Base-by-base conservation (phyloP, 805 yeast genomes). In the Schwanniomyces polymorphus region DNA sequence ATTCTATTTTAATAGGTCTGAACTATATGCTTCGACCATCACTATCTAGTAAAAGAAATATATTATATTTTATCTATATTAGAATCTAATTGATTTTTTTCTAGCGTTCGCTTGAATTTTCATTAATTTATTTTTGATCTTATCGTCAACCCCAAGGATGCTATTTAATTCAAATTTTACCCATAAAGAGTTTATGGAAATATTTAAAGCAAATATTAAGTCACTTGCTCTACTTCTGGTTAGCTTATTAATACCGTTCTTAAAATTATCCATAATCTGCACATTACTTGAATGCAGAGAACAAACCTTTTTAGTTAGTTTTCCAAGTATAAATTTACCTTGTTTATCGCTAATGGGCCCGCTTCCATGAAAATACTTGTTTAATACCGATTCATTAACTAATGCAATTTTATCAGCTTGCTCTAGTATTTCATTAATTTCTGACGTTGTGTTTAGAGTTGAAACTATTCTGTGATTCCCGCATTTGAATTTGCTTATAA, bases 141-240 rank as follows among this genome's bases (percentile, higher is more conserved):
- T 9, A 18, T 54, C 53, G 45, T 54, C 54, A 7, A 61, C 55
- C 1, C 74, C 73, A 9, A 67, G 31, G 41, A 67, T 21, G 16
- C 47, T 53, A 27, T 58, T 60, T 9, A 71, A 49, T 41, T 68
- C 70, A 70, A 72, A 67, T 31, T 51, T 53, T 5, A 68, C 56
- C 57, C 61, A 59, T 23, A 65, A 48, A 8, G 66, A 45, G 23
- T 48, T 48, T 25, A 47, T 46, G 5, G 71, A 64, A 45, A 59
- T 67, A 33, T 53, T 58, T 23, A 53, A 21, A 0, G 73, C 74
- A 56, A 70, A 65, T 8, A 68, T 60, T 37, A 70, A 49, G 17
- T 43, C 46, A 0, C 59, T 47, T 0, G 66, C 70, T 33, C 60
- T 49, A 8, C 14, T 16, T 39, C 42, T 44, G 17, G 29, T 37